These are phyloP conservation scores for Singerocomus inundabilis DNA, from an alignment of 1,284 basidiomycete species.

Conservation along the genomic window DNA sequence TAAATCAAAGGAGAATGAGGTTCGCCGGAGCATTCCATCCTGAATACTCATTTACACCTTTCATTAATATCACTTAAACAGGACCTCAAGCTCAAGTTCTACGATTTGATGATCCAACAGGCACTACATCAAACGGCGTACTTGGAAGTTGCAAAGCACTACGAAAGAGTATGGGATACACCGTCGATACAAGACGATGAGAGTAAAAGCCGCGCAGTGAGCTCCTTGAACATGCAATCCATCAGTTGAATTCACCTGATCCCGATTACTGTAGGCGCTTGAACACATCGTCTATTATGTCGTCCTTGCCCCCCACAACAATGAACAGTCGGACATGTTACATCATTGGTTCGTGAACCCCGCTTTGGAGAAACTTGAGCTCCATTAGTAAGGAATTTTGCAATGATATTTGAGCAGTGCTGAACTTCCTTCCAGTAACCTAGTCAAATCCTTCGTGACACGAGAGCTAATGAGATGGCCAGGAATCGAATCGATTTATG, in stretches of 20 bases:
- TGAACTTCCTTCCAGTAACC: slow-evolving; percentile 57
- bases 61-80: slow-evolving; percentile 35
- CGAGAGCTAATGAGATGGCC: slow-evolving; percentile 98
- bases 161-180: slow-evolving; percentile 96
- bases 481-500: slow-evolving; percentile 91
- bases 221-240: slow-evolving; percentile 28
- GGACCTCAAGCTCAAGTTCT: slow-evolving; percentile 96
- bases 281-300: slow-evolving; percentile 96
- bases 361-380: slow-evolving; percentile 75
- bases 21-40: slow-evolving; percentile 36
- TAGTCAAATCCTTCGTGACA: slow-evolving; percentile 96
- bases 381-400: slow-evolving; percentile 72
- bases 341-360: slow-evolving; percentile 83
- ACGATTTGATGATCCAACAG: slow-evolving; percentile 95
- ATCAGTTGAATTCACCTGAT: slow-evolving; percentile 5
- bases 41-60: background rate
- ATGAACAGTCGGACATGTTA: slow-evolving; percentile 97
- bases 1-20: slow-evolving; percentile 86
- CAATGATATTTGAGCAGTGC: slow-evolving; percentile 3
- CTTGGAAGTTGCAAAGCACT: slow-evolving; percentile 93
- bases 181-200: slow-evolving; percentile 85
- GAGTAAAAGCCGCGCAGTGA: slow-evolving; percentile 71
- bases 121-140: slow-evolving; percentile 84
- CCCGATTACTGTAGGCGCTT: slow-evolving; percentile 58
- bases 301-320: slow-evolving; percentile 89